Conservation (phyloP, 2,329 filamentous ascomycete genomes). For the Coniella lustricola region DNA sequence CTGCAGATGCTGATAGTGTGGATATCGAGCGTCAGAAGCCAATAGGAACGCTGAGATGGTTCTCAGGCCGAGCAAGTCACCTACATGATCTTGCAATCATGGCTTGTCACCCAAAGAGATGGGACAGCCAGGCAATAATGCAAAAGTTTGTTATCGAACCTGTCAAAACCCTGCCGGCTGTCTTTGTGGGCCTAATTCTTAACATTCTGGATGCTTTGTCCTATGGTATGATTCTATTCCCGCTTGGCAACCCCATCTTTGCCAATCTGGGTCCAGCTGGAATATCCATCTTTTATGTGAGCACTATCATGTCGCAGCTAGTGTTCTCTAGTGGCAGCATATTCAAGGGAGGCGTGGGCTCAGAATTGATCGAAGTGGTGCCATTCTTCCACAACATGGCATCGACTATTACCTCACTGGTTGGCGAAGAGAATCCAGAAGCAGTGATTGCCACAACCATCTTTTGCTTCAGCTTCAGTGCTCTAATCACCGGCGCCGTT, state of each 20-base stretch:
- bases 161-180: constrained; percentile 68
- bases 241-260: constrained; percentile 80
- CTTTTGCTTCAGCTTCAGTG: constrained; percentile 81
- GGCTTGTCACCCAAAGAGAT: constrained; percentile 58
- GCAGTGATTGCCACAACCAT: constrained; percentile 93
- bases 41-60: constrained; percentile 26
- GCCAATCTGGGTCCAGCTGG: constrained; percentile 81
- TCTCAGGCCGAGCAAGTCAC: constrained; percentile 23
- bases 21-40: constrained; percentile 48
- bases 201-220: constrained; percentile 93
- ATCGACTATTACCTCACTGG: constrained; percentile 68
- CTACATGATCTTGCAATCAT: constrained; percentile 20
- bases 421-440: constrained; percentile 74
- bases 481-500: constrained; percentile 80
- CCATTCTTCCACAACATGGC: constrained; percentile 99
- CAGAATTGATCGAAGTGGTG: constrained; percentile 96
- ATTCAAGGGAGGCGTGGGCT: constrained; percentile 86
- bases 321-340: constrained; percentile 82
- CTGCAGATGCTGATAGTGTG: constrained; percentile 18
- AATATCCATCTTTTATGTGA: constrained; percentile 98
- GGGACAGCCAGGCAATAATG: constrained; percentile 63
- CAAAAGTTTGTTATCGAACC: constrained; percentile 59
- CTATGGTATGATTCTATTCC: constrained; percentile 95
- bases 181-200: constrained; percentile 79
- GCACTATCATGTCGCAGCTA: constrained; percentile 88